Evolutionary conservation across 2,329 filamentous ascomycete genomes (phyloP).

Genomic region (Bipolaris bicolor): DNA sequence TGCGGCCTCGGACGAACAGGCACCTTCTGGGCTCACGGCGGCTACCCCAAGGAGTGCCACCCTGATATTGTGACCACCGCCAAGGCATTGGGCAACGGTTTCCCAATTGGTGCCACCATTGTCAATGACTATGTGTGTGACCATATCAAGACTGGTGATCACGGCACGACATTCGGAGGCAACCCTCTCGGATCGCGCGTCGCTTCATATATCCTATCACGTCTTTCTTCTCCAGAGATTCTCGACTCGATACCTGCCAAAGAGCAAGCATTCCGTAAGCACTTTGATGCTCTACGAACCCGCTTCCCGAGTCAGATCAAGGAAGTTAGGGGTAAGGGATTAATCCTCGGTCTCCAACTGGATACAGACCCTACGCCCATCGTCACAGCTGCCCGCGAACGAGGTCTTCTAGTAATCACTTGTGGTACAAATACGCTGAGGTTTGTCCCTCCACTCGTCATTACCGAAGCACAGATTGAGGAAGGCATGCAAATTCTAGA

Average conservation of each 20-base stretch:
- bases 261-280: conserved; percentile 63
- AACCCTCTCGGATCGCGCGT: conserved; percentile 86
- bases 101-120: conserved; percentile 87
- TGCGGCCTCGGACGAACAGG: conserved; percentile 90
- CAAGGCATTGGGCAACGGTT: conserved; percentile 95
- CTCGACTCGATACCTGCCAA: conserved; percentile 74
- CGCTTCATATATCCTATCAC: conserved; percentile 82
- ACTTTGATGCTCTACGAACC: conserved; percentile 63
- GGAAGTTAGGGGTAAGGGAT: conserved; percentile 80
- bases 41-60: conserved; percentile 77
- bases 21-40: conserved; percentile 84
- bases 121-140: conserved; percentile 70
- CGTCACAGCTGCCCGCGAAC: conserved; percentile 83
- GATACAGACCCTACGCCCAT: conserved; percentile 73
- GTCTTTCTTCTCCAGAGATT: conserved; percentile 73
- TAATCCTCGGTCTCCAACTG: conserved; percentile 88
- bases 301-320: conserved; percentile 73
- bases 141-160: conserved; percentile 76
- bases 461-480: conserved; percentile 80
- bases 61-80: conserved; percentile 93
- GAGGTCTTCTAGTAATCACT: conserved; percentile 88
- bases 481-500: conserved; percentile 78
- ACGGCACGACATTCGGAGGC: conserved; percentile 92
- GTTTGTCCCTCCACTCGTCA: conserved; percentile 86
- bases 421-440: conserved; percentile 90